Conservation (phyloP, 2,329 filamentous ascomycete species). For the Ophidiomyces ophidiicola region DNA sequence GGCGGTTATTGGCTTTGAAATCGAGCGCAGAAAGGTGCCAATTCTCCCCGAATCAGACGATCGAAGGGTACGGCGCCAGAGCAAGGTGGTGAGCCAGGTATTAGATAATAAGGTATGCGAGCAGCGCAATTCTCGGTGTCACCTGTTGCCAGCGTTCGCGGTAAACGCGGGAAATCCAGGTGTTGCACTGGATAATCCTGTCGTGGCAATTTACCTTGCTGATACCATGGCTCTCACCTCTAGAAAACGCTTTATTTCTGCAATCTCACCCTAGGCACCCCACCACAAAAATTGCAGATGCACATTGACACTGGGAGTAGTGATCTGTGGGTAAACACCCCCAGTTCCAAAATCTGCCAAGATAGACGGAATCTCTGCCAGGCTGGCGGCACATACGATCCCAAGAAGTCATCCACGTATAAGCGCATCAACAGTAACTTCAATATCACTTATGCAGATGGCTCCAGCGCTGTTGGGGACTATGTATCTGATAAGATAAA, state of each 20-base stretch:
- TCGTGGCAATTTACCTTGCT: neutral
- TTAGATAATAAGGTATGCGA: constrained; percentile 43
- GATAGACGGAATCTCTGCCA: constrained; percentile 41
- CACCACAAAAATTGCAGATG: constrained; percentile 42
- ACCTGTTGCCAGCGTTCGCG: neutral
- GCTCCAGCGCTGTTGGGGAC: constrained; percentile 62
- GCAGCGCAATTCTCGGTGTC: neutral
- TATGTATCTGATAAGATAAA: constrained; percentile 64
- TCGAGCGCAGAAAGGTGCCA: constrained; percentile 37
- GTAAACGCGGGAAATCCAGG: neutral
- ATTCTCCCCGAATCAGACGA: constrained; percentile 39
- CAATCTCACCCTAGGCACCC: constrained; percentile 47
- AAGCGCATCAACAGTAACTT: constrained; percentile 61
- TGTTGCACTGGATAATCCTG: neutral
- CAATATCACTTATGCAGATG: constrained; percentile 80
- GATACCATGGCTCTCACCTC: neutral
- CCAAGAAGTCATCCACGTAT: constrained; percentile 65
- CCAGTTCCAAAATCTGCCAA: constrained; percentile 48
- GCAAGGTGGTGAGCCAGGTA: constrained; percentile 33
- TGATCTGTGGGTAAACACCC: constrained; percentile 55
- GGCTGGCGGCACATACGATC: constrained; percentile 53
- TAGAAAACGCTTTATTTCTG: constrained; percentile 47
- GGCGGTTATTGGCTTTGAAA: constrained; percentile 39
- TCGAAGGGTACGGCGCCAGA: constrained; percentile 28
- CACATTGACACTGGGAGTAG: constrained; percentile 53